A percentile compares a stretch with the other conserved stretches of the same genome.
These are phyloP conservation scores for Lantana camara DNA, from an alignment of 257 asterid species.

Conservation along the genomic window DNA sequence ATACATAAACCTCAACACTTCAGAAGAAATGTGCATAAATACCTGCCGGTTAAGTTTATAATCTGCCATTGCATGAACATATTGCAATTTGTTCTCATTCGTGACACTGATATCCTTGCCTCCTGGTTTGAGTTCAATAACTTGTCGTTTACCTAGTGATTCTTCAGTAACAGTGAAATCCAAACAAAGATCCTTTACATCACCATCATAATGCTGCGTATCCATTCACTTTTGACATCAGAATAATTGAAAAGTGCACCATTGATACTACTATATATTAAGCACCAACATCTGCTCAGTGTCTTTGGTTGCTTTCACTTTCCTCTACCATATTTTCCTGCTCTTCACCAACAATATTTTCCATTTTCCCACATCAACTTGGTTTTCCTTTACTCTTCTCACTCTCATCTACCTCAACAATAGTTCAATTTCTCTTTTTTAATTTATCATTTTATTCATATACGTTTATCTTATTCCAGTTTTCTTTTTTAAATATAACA, in stretches of 20 bases:
- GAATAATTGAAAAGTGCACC: constrained; percentile 20
- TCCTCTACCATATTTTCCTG: no score
- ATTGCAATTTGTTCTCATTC: constrained; percentile 94
- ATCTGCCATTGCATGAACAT: constrained; percentile 95
- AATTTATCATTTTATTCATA: no score
- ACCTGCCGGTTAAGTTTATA: constrained; percentile 97
- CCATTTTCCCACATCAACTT: no score
- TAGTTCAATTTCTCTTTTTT: no score
- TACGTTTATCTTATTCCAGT: no score
- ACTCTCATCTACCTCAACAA: no score
- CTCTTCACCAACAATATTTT: no score
- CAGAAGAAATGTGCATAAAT: constrained; percentile 25
- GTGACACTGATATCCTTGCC: constrained; percentile 82
- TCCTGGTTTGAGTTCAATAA: constrained; percentile 91
- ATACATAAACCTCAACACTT: constrained; percentile 17
- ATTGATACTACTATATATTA: no score
- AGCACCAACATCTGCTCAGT: no score
- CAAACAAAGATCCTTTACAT: constrained; percentile 72
- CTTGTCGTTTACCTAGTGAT: constrained; percentile 68
- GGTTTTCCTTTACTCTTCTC: no score
- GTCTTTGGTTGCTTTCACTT: no score
- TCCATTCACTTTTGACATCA: constrained; percentile 31
- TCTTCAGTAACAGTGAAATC: constrained; percentile 98
- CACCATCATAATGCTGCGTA: constrained; percentile 92
- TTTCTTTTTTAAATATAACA: no score